A percentile compares a stretch with the other conserved stretches of the same genome.
phyloP scores from a whole-genome alignment of 352 stramenopile species.

The Albugo candida region DNA sequence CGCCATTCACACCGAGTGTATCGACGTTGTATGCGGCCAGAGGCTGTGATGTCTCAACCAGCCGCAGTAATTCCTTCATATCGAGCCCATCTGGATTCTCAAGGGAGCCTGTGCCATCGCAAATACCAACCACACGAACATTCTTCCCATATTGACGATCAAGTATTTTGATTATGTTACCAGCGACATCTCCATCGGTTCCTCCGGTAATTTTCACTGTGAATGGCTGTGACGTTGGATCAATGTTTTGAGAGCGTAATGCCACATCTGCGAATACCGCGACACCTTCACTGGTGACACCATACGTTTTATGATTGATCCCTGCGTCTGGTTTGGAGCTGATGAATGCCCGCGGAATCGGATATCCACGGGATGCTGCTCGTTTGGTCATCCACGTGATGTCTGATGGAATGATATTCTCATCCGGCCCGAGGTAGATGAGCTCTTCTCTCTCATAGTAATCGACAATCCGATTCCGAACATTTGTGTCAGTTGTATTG shows the following conservation, averaged over 20 bases:
- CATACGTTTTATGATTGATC: constrained; percentile 79
- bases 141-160: constrained; percentile 7
- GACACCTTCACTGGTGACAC: constrained; percentile 69
- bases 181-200: constrained; percentile 12
- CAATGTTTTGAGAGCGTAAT: constrained; percentile 53
- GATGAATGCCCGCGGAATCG: constrained; percentile 67
- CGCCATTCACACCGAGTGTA: constrained; percentile 27
- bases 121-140: constrained; percentile 4
- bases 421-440: constrained; percentile 94
- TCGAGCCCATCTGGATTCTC: constrained; percentile 11
- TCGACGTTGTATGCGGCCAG: constrained; percentile 18
- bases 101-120: constrained; percentile 12
- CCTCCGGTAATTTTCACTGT: constrained; percentile 12
- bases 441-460: constrained; percentile 79
- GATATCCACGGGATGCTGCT: constrained; percentile 54
- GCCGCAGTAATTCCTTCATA: constrained; percentile 7
- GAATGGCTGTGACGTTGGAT: constrained; percentile 48
- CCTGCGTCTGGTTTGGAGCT: constrained; percentile 67
- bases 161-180: constrained; percentile 11
- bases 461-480: constrained; percentile 54
- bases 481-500: constrained; percentile 81
- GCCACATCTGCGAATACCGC: constrained; percentile 62
- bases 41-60: constrained; percentile 5
- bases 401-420: constrained; percentile 82
- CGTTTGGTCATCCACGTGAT: constrained; percentile 75